Base-by-base conservation (phyloP, 306 rosid genomes). In the Abrus precatorius region DNA sequence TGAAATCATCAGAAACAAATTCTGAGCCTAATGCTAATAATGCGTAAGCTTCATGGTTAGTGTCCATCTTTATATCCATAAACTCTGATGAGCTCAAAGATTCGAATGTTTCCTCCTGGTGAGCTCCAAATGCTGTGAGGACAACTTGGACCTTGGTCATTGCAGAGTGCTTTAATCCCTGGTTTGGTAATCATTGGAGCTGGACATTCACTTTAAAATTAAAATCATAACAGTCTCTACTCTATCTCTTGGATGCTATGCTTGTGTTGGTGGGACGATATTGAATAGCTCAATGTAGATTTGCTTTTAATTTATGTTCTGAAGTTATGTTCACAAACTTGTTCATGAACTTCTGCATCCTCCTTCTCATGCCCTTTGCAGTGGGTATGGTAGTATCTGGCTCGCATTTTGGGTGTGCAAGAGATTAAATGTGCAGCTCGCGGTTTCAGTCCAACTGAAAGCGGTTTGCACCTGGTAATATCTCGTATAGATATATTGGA, bases 1-100 rank as follows among this genome's bases (percentile, higher is more conserved):
- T 84, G 41, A 92, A 90, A 83, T 72, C 95, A 38, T 68, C 97
- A 5, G 93, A 88, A 77, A 73, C 91, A 54, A 82, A 86, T 80
- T 52, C 90, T 41, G 89, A 74, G 67, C 86, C 86, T 56, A 66
- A 83, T 62, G 71, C 83, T 83, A 81, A 87, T 78, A 81, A 83
- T 76, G 89, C 85, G 45, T 89, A 86, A 85, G 69, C 20, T 64
- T 85, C 13, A 78, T 68, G 55, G 61, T 54, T 55, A 49, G 3
- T 53, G 56, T 78, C 50, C n/a, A 53, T 57, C 47, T 34, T 74
- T 65, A 12, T 61, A 68, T 63, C 55, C 77, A 5, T 43, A 10
- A 78, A 77, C 66, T 80, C 75, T 40, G 76, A 74, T 20, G 64
- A 56, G 82, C 72, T 71, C 73, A 71, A 69, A 69, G 71, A 54